Base-by-base conservation (phyloP, 805 yeast genomes). In the Metschnikowia picachoensis region DNA sequence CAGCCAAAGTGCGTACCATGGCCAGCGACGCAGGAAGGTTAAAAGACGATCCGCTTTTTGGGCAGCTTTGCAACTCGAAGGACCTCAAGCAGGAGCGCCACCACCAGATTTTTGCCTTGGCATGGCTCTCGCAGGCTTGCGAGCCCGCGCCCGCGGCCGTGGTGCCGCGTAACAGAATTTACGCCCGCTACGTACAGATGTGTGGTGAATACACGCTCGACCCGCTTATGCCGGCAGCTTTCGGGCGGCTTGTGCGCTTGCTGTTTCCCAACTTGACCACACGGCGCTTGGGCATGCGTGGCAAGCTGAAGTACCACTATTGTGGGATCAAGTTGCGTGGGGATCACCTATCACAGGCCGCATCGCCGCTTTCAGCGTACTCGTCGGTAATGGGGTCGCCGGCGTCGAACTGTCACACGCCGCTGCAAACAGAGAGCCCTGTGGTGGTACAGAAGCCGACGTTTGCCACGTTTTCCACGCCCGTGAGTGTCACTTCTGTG, bases 221-320 rank as follows among this genome's bases (percentile, higher is more conserved):
- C 44, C 81, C 96, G 1, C 66, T 86, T 45, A 78, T 84, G 32
- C 90, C 88, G 28, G 92, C 95, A 1, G 79, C 87, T 2, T 78
- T 88, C 58, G 96, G 95, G 4, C 55, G 57, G 30, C 52, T 37
- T 69, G 69, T 39, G 72, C 73, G 48, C 60, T 60, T 29, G 61
- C 57, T 53, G 51, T 62, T 48, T 51, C 94, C 95, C 0, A 70
- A 72, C 44, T 69, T 87, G 50, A 80, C 82, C 29, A 85, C 94
- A 0, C 76, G 95, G 52, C 74, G 97, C 44, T 69, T 89, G 43
- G 97, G 97, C 2, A 79, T 83, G 62, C 73, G 95, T 41, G 91
- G 91, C 2, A 85, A 83, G 58, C 82, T 92, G 16, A 85, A 85
- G 60, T 90, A 90, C 64, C 95, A 88, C 61, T 89, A 87, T 59